phyloP scores from a whole-genome alignment of 2,329 filamentous ascomycete genomes.

The Curvularia sp. region DNA sequence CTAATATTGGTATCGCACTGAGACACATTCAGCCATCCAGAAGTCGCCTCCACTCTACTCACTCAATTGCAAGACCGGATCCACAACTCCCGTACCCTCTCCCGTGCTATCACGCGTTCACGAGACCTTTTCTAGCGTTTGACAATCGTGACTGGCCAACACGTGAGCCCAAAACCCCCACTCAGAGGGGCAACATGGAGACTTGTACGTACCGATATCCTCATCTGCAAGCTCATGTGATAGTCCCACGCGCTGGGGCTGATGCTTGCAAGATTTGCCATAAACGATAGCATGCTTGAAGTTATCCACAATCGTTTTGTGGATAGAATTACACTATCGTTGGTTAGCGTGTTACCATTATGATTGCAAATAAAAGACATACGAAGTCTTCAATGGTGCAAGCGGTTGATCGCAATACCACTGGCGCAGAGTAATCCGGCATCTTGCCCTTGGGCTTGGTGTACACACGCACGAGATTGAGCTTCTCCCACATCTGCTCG shows the following conservation, averaged over 20 bases:
- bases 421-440: constrained; percentile 90
- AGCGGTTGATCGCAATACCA: constrained; percentile 81
- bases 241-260: constrained; percentile 93
- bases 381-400: constrained; percentile 98
- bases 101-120: constrained; percentile 13
- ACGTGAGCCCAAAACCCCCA: constrained; percentile 34
- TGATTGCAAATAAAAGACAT: constrained; percentile 55
- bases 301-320: constrained; percentile 92
- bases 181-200: constrained; percentile 12
- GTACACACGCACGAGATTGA: constrained; percentile 90
- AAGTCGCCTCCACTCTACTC: constrained; percentile 37
- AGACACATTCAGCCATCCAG: constrained; percentile 44
- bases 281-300: constrained; percentile 97
- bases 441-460: constrained; percentile 96
- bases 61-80: constrained; percentile 29
- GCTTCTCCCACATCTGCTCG: constrained; percentile 98
- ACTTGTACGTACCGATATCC: constrained; percentile 79
- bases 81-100: constrained; percentile 30
- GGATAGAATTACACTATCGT: constrained; percentile 90
- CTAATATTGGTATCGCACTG: constrained; percentile 39
- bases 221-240: constrained; percentile 92
- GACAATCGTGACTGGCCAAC: constrained; percentile 52
- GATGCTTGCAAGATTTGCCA: constrained; percentile 97
- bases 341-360: constrained; percentile 51
- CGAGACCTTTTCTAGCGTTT: constrained; percentile 47